A percentile compares a stretch with the other conserved stretches of the same genome.
Conservation (phyloP, 108 stramenopile genomes). For the Stephanodiscus minutulus region DNA sequence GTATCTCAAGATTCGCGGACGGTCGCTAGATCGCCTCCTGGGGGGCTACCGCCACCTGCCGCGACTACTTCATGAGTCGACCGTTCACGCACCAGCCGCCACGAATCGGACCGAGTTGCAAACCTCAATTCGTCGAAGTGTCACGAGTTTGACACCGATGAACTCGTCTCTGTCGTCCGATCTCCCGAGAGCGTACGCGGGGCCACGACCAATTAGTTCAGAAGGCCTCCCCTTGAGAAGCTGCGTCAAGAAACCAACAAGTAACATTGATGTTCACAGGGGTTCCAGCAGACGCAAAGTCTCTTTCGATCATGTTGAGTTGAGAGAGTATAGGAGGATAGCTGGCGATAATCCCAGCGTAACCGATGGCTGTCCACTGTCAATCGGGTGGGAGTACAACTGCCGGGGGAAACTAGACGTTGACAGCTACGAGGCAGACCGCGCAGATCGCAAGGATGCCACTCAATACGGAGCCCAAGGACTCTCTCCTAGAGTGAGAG, state of each 20-base stretch:
- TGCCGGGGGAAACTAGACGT: constrained; percentile 34
- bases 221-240: constrained; percentile 34
- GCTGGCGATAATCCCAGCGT: constrained; percentile 72
- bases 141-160: background rate
- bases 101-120: background rate
- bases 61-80: background rate
- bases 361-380: constrained; percentile 59
- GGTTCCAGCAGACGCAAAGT: constrained; percentile 12
- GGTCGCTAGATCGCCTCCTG: background rate
- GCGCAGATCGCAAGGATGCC: background rate
- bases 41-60: background rate
- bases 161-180: background rate
- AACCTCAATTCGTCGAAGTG: background rate
- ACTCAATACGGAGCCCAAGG: constrained; percentile 14
- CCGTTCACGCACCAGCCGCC: background rate
- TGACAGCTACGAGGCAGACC: constrained; percentile 38
- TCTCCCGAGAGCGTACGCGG: constrained; percentile 7
- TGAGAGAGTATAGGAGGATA: constrained; percentile 42
- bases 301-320: constrained; percentile 27
- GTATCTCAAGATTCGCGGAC: too few species aligned
- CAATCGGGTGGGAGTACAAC: constrained; percentile 66
- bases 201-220: constrained; percentile 16
- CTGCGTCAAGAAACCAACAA: constrained; percentile 14
- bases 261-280: constrained; percentile 10
- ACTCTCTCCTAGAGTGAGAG: constrained; percentile 32